A percentile compares a stretch with the other conserved stretches of the same genome.
Evolutionary conservation across 164 flowering plant species (phyloP).

Genomic region (Dillenia turbinata): DNA sequence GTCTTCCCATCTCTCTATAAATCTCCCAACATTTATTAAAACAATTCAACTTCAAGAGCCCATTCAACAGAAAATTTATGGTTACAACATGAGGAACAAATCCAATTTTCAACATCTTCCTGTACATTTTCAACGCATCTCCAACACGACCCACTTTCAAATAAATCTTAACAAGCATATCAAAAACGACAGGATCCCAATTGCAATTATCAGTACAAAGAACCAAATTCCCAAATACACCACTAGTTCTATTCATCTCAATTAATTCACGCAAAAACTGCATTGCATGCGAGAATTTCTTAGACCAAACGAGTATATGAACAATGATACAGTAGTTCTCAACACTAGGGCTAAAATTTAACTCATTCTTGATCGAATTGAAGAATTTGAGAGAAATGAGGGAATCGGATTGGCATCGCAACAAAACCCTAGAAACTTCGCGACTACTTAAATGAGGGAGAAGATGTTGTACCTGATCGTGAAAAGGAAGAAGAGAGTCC

Average conservation of each 20-base stretch:
- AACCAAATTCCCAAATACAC: constrained; percentile 46
- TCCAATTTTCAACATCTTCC: constrained; percentile 45
- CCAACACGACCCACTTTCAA: constrained; percentile 42
- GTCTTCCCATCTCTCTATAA: constrained; percentile 54
- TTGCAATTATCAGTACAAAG: constrained; percentile 49
- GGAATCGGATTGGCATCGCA: constrained; percentile 76
- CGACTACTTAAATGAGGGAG: constrained; percentile 47
- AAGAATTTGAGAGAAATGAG: constrained; percentile 61
- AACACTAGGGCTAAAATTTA: constrained; percentile 33
- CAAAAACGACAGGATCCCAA: constrained; percentile 71
- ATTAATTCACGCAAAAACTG: constrained; percentile 45
- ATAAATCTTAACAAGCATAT: constrained; percentile 83
- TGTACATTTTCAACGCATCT: constrained; percentile 50
- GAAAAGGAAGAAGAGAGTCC: constrained; percentile 21
- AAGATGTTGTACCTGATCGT: constrained; percentile 29
- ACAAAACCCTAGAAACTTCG: constrained; percentile 65
- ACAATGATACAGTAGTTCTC: constrained; percentile 58
- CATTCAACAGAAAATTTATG: constrained; percentile 63
- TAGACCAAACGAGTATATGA: constrained; percentile 71
- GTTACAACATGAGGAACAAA: constrained; percentile 55
- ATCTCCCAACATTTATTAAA: constrained; percentile 63
- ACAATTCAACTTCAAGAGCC: constrained; percentile 43
- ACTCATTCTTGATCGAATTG: constrained; percentile 57
- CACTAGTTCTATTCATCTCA: constrained; percentile 14
- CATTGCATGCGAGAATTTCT: constrained; percentile 51